A percentile compares a stretch with the other conserved stretches of the same genome.
Conservation (phyloP, 495 filamentous ascomycete species). For the Usnea hakonensis region DNA sequence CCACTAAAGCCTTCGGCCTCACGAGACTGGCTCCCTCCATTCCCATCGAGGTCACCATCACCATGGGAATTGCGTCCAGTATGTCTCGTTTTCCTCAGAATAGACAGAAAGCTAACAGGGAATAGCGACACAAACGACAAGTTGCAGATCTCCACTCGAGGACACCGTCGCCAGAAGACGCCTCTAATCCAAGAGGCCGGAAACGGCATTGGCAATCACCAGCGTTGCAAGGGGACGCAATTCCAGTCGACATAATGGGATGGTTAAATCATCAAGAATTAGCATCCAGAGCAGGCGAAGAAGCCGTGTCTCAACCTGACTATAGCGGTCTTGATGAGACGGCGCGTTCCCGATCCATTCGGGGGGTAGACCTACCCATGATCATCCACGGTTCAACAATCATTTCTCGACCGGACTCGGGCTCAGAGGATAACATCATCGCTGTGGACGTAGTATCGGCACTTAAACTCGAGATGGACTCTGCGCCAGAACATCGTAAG, state of each 20-base stretch:
- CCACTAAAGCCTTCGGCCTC: background rate
- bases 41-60: background rate
- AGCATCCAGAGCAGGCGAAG: background rate
- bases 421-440: constrained; percentile 14
- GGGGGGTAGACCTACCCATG: constrained; percentile 3
- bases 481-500: background rate
- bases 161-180: background rate
- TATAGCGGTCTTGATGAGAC: background rate
- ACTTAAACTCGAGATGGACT: constrained; percentile 7
- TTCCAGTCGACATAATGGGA: too few species aligned
- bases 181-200: too few species aligned
- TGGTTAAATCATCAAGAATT: too few species aligned
- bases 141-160: background rate
- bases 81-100: background rate
- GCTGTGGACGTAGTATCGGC: background rate
- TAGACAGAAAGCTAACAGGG: background rate
- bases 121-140: background rate
- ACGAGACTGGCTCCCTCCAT: background rate
- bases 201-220: too few species aligned
- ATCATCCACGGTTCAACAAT: constrained; percentile 1
- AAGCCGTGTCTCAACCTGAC: background rate
- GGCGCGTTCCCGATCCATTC: background rate
- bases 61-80: background rate
- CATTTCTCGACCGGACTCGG: constrained; percentile 11
- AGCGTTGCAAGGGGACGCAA: too few species aligned